Percentiles rank a stretch among this genome's conserved stretches.
Conservation (phyloP, 2,329 filamentous ascomycete species). For the Penicillium vulpinum region DNA sequence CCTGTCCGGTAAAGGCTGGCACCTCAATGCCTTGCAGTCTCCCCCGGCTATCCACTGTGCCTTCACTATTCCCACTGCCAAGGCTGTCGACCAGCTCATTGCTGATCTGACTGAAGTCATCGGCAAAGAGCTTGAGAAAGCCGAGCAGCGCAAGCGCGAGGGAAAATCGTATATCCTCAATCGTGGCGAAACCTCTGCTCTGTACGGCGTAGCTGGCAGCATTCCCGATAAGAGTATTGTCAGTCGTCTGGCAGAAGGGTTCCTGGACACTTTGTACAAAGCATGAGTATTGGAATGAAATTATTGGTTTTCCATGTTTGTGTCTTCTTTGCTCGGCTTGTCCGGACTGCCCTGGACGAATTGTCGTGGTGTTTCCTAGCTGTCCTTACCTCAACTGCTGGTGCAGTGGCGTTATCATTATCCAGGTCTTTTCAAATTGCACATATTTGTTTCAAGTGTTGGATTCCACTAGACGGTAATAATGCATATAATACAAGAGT, state of each 20-base stretch:
- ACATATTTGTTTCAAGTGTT: conserved; percentile 17
- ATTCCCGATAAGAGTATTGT: conserved; percentile 95
- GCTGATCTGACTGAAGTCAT: conserved; percentile 63
- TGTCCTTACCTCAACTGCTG: conserved; percentile 7
- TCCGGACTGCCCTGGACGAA: not conserved
- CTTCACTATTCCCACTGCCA: conserved; percentile 82
- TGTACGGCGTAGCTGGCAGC: conserved; percentile 94
- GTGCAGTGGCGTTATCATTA: conserved; percentile 18
- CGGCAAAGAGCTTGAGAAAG: conserved; percentile 74
- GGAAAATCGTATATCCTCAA: conserved; percentile 56
- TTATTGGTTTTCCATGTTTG: conserved; percentile 1
- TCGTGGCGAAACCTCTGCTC: conserved; percentile 71
- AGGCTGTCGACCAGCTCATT: conserved; percentile 76
- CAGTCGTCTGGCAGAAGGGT: conserved; percentile 83
- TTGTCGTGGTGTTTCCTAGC: not conserved
- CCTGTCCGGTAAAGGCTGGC: conserved; percentile 85
- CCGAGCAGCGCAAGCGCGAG: conserved; percentile 64
- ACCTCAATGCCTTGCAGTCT: conserved; percentile 89
- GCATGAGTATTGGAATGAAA: conserved; percentile 50
- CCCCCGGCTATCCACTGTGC: conserved; percentile 92
- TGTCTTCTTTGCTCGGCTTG: conserved; percentile 5
- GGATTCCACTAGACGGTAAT: not conserved
- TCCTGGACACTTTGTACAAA: conserved; percentile 91
- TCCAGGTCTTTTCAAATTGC: conserved; percentile 18
- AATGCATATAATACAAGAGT: conserved; percentile 10